phyloP scores from a whole-genome alignment of 2,329 filamentous ascomycete species.

The Phialophora tarda region DNA sequence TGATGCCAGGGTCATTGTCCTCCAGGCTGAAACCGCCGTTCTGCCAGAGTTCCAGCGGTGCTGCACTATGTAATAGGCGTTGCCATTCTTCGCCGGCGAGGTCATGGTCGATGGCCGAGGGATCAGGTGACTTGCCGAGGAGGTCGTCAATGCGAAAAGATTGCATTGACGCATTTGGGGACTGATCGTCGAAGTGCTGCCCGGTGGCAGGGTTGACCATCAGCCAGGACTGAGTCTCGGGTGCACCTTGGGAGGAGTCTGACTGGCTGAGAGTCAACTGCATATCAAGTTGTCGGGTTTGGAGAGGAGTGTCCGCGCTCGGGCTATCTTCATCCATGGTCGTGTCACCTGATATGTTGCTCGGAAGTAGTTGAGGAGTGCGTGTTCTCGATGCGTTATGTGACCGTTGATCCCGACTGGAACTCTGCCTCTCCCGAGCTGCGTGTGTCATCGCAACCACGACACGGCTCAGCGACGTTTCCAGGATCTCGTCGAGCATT shows the following conservation, averaged over 20 bases:
- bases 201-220: not conserved
- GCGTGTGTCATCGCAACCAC: not conserved
- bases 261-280: not conserved
- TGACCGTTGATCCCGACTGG: not conserved
- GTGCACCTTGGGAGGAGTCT: not conserved
- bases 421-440: not conserved
- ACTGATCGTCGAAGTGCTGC: not conserved
- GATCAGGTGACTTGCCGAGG: not conserved
- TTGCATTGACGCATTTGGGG: not conserved
- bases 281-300: not conserved
- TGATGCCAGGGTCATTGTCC: not conserved
- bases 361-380: not conserved
- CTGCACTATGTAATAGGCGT: not conserved
- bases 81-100: not conserved
- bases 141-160: not conserved
- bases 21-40: not conserved
- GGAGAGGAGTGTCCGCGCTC: not conserved
- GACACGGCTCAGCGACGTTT: slow-evolving; percentile 1
- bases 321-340: not conserved
- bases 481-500: slow-evolving; percentile 2
- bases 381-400: not conserved
- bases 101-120: not conserved
- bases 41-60: not conserved
- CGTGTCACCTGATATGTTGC: not conserved
- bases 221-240: not conserved